Base-by-base conservation (phyloP, 495 filamentous ascomycete genomes). In the Aspergillus nidulans region DNA sequence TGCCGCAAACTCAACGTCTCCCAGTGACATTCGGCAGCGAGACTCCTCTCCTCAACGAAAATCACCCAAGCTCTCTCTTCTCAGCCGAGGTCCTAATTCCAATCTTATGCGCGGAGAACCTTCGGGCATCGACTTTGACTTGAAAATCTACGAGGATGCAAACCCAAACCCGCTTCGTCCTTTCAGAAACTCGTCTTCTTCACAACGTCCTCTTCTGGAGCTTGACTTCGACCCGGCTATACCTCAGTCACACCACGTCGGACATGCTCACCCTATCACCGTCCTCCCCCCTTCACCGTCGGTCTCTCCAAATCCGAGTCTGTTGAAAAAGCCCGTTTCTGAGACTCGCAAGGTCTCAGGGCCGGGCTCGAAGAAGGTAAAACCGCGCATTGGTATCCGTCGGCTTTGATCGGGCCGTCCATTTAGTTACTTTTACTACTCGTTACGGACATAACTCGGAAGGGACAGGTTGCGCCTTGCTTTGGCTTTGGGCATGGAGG, bases 351-450 rank as follows among this genome's bases (percentile, higher is more conserved):
- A 70, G 50, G 62, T 63, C 12, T 66, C 66, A 9, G 44, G 16
- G 16, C 51, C 49, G 8, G 26, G 49, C 15, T 25, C 28, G 8
- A 52, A 61, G n/a, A 74, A 70, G 49, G 26, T 60, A 12, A 75
- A 73, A 54, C 66, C 74, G 1, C 66, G 74, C 7, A 68, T 72
- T 48, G 74, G 74, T 1, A 57, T 77, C 20, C 71, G 74, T 24
- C 63, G 74, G 20, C 56, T 77, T 19, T 76, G 52, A 69, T 59
- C 48, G 44, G 20, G 5, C 19, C 13, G 19, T 32, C 39, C 43
- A 38, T 26, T 50, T 16, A 40, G 26, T 57, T 23, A 45, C 38
- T 24, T 28, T 28, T 28, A 9, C 4, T 28, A 28, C 26, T 4
- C n/a, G 26, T 9, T 28, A 4, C 9, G 4, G 9, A 4, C 9